Conservation (phyloP, 1,284 basidiomycete genomes). For the Xerocomus amazonicus region DNA sequence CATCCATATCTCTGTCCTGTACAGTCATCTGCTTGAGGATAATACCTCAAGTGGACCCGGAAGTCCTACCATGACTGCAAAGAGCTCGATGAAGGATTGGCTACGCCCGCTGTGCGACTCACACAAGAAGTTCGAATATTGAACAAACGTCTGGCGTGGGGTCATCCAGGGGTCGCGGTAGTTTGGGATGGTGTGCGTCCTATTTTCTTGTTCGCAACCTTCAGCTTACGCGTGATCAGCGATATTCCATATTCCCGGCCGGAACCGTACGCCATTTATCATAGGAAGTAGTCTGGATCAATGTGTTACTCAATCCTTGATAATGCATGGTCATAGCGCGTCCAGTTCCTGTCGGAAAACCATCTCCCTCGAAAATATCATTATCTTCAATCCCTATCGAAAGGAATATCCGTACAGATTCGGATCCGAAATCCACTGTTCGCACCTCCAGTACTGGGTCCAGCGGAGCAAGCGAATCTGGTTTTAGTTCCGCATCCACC, state of each 20-base stretch:
- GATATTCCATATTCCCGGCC: constrained; percentile 12
- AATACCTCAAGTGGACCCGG: constrained; percentile 3
- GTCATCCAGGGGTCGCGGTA: constrained; percentile 47
- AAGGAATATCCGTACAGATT: background rate
- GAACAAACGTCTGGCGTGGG: constrained; percentile 49
- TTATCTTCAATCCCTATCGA: no score
- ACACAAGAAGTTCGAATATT: constrained; percentile 50
- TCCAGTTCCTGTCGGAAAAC: constrained; percentile 2
- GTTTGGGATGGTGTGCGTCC: constrained; percentile 39
- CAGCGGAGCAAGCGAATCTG: constrained; percentile 9
- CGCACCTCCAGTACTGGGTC: constrained; percentile 18
- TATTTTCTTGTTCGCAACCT: background rate
- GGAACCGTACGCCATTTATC: constrained; percentile 20
- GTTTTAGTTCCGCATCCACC: constrained; percentile 5
- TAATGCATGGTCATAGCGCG: constrained; percentile 6
- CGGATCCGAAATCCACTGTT: constrained; percentile 4
- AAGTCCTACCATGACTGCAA: background rate
- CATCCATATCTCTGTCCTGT: constrained; percentile 30
- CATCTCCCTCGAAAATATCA: constrained; percentile 6
- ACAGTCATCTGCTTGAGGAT: constrained; percentile 10
- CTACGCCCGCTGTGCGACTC: constrained; percentile 61
- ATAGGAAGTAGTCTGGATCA: background rate
- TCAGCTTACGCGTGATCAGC: constrained; percentile 11
- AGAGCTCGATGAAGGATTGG: no score
- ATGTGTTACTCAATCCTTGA: background rate